phyloP scores from a whole-genome alignment of 2,329 filamentous ascomycete species.

The Aspergillus versicolor region DNA sequence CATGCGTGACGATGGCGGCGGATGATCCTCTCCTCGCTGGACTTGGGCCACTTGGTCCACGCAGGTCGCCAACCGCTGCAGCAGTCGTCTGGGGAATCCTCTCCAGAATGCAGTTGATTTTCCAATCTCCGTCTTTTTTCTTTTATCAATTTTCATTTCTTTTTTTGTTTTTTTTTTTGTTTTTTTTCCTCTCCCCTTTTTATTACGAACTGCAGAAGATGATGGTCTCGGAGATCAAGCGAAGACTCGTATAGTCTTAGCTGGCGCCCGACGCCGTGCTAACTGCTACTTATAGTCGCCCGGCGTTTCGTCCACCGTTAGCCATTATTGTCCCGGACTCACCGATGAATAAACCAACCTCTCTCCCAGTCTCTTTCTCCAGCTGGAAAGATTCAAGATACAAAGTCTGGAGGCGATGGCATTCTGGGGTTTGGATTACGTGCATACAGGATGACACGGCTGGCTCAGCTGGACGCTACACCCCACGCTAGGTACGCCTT shows the following conservation, averaged over 20 bases:
- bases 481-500: slow-evolving; percentile 19
- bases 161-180: too few species aligned
- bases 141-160: neutral
- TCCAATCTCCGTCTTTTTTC: neutral
- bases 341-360: neutral
- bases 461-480: slow-evolving; percentile 25
- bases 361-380: neutral
- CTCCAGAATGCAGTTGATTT: slow-evolving; percentile 5
- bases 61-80: slow-evolving; percentile 10
- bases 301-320: neutral
- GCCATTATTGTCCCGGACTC: neutral
- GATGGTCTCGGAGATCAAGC: neutral
- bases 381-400: neutral
- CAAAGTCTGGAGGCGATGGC: neutral
- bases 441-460: slow-evolving; percentile 23
- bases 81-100: neutral
- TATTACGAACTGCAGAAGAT: slow-evolving; percentile 11
- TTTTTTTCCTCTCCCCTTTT: neutral
- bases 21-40: slow-evolving; percentile 14
- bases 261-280: neutral
- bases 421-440: slow-evolving; percentile 12
- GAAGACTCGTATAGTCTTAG: neutral
- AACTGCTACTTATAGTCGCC: slow-evolving; percentile 2
- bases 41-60: neutral
- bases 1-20: slow-evolving; percentile 13